Evolutionary conservation across 139 green algal genomes (phyloP), one percentile per base, ranked within the genome.

Genomic region (Chlamydomonas eustigma): DNA sequence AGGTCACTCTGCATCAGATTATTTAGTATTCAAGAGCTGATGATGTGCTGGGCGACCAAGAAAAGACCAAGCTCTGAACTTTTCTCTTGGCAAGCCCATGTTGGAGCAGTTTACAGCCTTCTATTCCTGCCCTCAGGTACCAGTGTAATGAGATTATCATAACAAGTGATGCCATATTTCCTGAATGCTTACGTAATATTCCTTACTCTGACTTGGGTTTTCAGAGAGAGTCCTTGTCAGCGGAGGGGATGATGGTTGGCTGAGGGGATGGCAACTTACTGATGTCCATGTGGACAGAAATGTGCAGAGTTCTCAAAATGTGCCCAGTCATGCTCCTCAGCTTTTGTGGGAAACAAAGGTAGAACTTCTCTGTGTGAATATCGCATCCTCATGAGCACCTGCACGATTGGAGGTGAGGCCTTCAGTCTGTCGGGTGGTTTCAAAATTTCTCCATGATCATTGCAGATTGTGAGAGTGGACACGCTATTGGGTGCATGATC

Each of bases 181-280:
- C n/a, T n/a, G n/a, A n/a, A n/a, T n/a, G n/a, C n/a, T n/a, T n/a
- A n/a, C n/a, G n/a, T n/a, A n/a, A n/a, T n/a, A n/a, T n/a, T n/a
- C n/a, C n/a, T n/a, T n/a, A n/a, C n/a, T n/a, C n/a, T n/a, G n/a
- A n/a, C n/a, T n/a, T n/a, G n/a, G n/a, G n/a, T n/a, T n/a, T n/a
- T n/a, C n/a, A n/a, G n/a, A n/a, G 2, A 5, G 37, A 37, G 22
- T 81, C 22, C 32, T 81, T 3, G 25, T 81, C 31, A 81, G 65
- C 68, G 76, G 76, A 30, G 76, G 76, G 2, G 76, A 81, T 6
- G 76, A 81, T 69, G 76, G 76, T 51, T 37, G 63, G 50, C 66
- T 81, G 51, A 67, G 76, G 28, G 76, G 39, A 8, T 81, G 76
- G 76, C 50, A 68, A 37, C 50, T 81, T 1, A 38, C 35, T 4